These are phyloP conservation scores for Chrysoporthe puriensis DNA, from an alignment of 2,329 filamentous ascomycete species.

Conservation along the genomic window DNA sequence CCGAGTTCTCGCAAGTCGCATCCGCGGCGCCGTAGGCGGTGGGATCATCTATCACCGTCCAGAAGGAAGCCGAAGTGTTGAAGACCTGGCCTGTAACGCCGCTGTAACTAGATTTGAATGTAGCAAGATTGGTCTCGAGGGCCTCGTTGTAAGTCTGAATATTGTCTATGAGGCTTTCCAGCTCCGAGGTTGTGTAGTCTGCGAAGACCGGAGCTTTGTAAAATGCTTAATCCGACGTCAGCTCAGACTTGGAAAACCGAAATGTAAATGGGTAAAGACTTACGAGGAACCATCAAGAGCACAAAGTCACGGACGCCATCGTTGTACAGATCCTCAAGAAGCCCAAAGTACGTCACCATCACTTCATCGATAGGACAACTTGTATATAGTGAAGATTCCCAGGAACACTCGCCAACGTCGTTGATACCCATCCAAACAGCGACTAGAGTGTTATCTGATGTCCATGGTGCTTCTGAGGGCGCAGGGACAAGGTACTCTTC, in stretches of 20 bases:
- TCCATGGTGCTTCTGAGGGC: constrained; percentile 17
- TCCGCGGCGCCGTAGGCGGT: constrained; percentile 22
- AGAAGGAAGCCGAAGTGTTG: constrained; percentile 19
- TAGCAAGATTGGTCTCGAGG: constrained; percentile 18
- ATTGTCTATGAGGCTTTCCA: constrained; percentile 14
- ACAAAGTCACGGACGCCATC: constrained; percentile 19
- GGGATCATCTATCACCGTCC: constrained; percentile 13
- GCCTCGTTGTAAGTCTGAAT: constrained; percentile 22
- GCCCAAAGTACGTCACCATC: constrained; percentile 19
- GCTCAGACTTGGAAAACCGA: background rate
- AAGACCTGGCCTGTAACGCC: constrained; percentile 18
- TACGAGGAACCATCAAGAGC: constrained; percentile 17
- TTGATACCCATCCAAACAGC: constrained; percentile 22
- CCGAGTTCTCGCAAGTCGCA: constrained; percentile 13
- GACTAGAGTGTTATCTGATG: constrained; percentile 4
- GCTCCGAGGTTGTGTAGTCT: constrained; percentile 10
- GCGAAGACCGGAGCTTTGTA: constrained; percentile 19
- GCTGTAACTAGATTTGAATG: constrained; percentile 14
- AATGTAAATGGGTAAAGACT: background rate
- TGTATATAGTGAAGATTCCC: constrained; percentile 9
- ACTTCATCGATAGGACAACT: constrained; percentile 18
- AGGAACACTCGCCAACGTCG: constrained; percentile 21
- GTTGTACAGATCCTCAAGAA: constrained; percentile 19
- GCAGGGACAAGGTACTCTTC: constrained; percentile 18
- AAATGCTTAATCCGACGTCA: constrained; percentile 5